Evolutionary conservation across 495 filamentous ascomycete species (phyloP), one percentile per base, ranked within the genome.

Genomic region (Aspergillus steynii): DNA sequence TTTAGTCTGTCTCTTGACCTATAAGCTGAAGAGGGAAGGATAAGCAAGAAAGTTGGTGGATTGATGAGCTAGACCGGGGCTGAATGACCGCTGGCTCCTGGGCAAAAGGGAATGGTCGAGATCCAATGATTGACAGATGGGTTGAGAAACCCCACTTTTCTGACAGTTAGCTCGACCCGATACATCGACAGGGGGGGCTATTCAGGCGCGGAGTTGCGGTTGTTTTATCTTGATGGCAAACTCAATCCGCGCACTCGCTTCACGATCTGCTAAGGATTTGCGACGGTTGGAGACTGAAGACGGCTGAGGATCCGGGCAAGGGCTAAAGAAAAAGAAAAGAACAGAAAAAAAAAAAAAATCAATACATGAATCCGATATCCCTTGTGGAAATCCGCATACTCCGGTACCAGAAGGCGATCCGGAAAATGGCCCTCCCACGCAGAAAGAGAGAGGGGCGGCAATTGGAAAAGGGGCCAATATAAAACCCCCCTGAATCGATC

Each of bases 111-210:
- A 12, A 53, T 31, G 57, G 61, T 64, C 61, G 61, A 64, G 61
- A 64, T 57, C 59, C 55, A 64, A 64, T 64, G 66, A 69, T 69
- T 69, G 66, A 69, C 66, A 64, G 64, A 61, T 64, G 62, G 37
- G 63, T 59, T 59, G 49, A 55, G 56, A 49, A 29, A 45, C 65
- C 52, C 65, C 65, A 68, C 65, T 63, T 59, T 59, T 58, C 58
- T 55, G 54, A 61, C 61, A 55, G 42, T 57, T 61, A 63, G 61
- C 50, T 63, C 56, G 59, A 52, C 59, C 34, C 58, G 55, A 50
- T 59, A 52, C 57, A 48, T 60, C 53, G 60, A 61, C 57, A 66
- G 55, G 64, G 64, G 42, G 51, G 37, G 25, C 50, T 29, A 53
- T 4, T 20, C 54, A 57, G 48, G 55, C 52, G 52, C 52, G 50